Base-by-base conservation (phyloP, 2,329 filamentous ascomycete species). In the Karstenula rhodostoma region DNA sequence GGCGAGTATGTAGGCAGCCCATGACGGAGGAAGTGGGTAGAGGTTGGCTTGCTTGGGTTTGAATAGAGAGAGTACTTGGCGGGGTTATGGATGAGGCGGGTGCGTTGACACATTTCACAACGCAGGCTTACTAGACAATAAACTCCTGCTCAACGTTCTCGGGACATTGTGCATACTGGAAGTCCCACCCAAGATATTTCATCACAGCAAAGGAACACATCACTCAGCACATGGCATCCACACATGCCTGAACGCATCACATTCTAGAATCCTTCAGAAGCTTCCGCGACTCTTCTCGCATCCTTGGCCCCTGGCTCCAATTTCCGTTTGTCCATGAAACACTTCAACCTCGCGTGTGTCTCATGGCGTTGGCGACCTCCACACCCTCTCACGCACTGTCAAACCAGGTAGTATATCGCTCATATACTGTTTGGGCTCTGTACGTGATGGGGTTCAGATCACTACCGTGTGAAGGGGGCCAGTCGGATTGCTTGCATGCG, bases 271-370 rank as follows among this genome's bases (percentile, higher is more conserved):
- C 23, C 15, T 22, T 25, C n/a, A 32, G 35, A 43, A 43, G 22
- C 51, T 33, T 43, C 25, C 37, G 37, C 37, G 37, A 35, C 51
- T 37, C 23, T 42, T 32, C 37, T 43, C 35, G 17, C 35, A n/a
- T 22, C 53, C 53, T 56, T 23, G 25, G 9, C 40, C 42, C 42
- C 42, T 44, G n/a, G 17, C 19, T 44, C 7, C n/a, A 55, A 37
- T 50, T 22, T 50, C 55, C 55, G 25, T 49, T 51, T 35, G 29
- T 17, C 46, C 47, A 25, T 57, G 55, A 57, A 57, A 57, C 55
- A 44, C 55, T 33, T 35, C 23, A n/a, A 4, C 25, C 9, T 44
- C 55, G 43, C 17, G 44, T n/a, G 12, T 46, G 55, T 57, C 46
- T 51, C 55, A 51, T 8, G 27, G 47, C 40, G 23, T 44, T 22